Conservation (phyloP, 768 basidiomycete species). For the Pholiota microspora region DNA sequence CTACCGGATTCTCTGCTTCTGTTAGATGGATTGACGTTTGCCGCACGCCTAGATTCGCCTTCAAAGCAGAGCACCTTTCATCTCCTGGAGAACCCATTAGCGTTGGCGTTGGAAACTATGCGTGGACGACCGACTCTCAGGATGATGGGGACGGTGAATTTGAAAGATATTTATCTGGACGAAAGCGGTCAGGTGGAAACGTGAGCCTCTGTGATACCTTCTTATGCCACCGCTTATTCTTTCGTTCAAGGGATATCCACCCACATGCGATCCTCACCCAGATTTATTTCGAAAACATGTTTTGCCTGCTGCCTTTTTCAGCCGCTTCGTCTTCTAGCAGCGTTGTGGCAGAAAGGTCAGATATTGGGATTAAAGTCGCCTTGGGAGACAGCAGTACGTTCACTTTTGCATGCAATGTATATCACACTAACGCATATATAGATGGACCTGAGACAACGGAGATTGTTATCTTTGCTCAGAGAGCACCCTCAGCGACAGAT, state of each 20-base stretch:
- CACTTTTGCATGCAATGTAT: neutral
- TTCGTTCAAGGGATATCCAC: slow-evolving; percentile 59
- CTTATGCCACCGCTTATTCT: neutral
- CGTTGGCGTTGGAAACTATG: slow-evolving; percentile 78
- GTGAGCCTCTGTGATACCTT: slow-evolving; percentile 16
- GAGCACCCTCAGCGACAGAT: slow-evolving; percentile 14
- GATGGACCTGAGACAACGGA: slow-evolving; percentile 72
- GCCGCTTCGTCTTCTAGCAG: slow-evolving; percentile 23
- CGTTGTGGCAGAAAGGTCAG: slow-evolving; percentile 29
- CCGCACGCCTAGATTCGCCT: slow-evolving; percentile 43
- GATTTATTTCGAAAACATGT: slow-evolving; percentile 69
- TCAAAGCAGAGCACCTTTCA: slow-evolving; percentile 29
- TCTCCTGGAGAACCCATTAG: slow-evolving; percentile 66
- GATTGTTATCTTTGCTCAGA: slow-evolving; percentile 51
- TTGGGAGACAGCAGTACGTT: slow-evolving; percentile 65
- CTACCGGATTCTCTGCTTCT: slow-evolving; percentile 69
- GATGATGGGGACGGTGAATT: slow-evolving; percentile 50
- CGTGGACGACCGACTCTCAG: slow-evolving; percentile 66
- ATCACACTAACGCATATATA: slow-evolving; percentile 21
- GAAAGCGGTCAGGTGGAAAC: slow-evolving; percentile 47
- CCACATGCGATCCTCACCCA: slow-evolving; percentile 58
- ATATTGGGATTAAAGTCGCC: slow-evolving; percentile 62
- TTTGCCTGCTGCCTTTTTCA: slow-evolving; percentile 50
- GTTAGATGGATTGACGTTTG: slow-evolving; percentile 75
- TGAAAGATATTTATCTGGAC: slow-evolving; percentile 61